Evolutionary conservation across 345 rosid genomes (phyloP).

Genomic region (Clausena lansium): DNA sequence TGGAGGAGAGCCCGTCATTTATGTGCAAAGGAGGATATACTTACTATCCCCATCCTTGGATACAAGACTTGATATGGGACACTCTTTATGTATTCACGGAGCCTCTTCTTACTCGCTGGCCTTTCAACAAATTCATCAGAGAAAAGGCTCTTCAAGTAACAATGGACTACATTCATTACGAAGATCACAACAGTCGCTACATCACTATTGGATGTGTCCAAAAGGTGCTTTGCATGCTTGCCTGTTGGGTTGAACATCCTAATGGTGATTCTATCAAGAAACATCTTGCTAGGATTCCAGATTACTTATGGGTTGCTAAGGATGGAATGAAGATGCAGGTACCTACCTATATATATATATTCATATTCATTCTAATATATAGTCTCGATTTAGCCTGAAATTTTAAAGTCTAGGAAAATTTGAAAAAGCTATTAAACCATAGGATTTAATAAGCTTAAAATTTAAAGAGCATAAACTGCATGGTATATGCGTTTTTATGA

Average conservation of each 20-base stretch:
- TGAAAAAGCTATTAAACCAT: too few species aligned
- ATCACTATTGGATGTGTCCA: conserved; percentile 37
- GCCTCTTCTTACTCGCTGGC: conserved; percentile 34
- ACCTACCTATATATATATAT: background rate
- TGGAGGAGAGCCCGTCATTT: conserved; percentile 13
- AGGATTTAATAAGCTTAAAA: too few species aligned
- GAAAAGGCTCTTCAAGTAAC: conserved; percentile 18
- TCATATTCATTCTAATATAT: too few species aligned
- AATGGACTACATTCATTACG: conserved; percentile 16
- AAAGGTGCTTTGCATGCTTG: conserved; percentile 30
- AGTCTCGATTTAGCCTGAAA: too few species aligned
- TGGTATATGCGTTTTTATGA: too few species aligned
- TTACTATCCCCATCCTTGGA: conserved; percentile 7
- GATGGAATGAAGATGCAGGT: conserved; percentile 97
- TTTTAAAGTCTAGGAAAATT: too few species aligned
- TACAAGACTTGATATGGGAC: conserved; percentile 29
- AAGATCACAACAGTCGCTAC: conserved; percentile 36
- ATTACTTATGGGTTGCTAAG: conserved; percentile 87
- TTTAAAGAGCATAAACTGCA: too few species aligned
- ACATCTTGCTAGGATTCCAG: conserved; percentile 73
- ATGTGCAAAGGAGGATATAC: conserved; percentile 14
- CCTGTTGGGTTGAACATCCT: conserved; percentile 45
- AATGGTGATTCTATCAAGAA: conserved; percentile 59
- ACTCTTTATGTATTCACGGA: conserved; percentile 15
- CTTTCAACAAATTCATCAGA: conserved; percentile 27